Evolutionary conservation across 2,329 filamentous ascomycete genomes (phyloP).

Genomic region (Niveomyces coronatus): DNA sequence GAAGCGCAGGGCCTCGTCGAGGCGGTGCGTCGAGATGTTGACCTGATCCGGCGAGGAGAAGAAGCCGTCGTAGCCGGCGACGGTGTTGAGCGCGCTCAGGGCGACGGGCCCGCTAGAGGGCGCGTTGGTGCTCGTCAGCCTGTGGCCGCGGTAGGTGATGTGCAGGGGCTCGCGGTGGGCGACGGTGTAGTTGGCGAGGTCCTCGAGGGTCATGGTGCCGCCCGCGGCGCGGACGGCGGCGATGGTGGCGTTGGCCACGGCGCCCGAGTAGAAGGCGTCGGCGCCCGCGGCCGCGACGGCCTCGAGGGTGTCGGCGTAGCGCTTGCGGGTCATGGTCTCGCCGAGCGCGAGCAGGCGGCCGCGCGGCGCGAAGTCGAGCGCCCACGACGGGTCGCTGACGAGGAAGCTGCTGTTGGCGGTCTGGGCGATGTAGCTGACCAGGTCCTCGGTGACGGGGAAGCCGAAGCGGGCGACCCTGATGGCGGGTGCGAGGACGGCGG

Average conservation of each 20-base stretch:
- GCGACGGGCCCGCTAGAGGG: constrained; percentile 67
- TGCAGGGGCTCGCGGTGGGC: constrained; percentile 49
- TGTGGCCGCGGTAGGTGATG: constrained; percentile 60
- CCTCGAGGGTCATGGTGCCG: constrained; percentile 67
- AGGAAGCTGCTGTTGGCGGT: constrained; percentile 49
- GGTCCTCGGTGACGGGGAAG: constrained; percentile 60
- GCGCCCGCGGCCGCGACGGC: constrained; percentile 54
- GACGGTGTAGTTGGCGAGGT: constrained; percentile 63
- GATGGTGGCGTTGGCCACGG: constrained; percentile 61
- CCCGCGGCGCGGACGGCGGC: constrained; percentile 49
- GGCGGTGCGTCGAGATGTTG: constrained; percentile 59
- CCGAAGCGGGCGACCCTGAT: constrained; percentile 62
- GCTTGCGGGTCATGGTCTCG: constrained; percentile 64
- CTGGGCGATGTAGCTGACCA: constrained; percentile 58
- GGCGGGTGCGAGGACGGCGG: constrained; percentile 56
- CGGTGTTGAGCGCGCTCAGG: constrained; percentile 61
- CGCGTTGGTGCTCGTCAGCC: constrained; percentile 55
- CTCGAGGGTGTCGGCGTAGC: constrained; percentile 66
- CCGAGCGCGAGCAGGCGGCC: constrained; percentile 54
- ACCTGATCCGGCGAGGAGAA: constrained; percentile 40
- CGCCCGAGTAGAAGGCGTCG: constrained; percentile 59
- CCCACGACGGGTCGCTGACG: constrained; percentile 61
- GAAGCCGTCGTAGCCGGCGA: constrained; percentile 60
- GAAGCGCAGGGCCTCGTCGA: constrained; percentile 79
- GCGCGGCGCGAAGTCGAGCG: constrained; percentile 73